Evolutionary conservation across 2,329 filamentous ascomycete genomes (phyloP), one percentile per base, ranked within the genome.

Genomic region (Colletotrichum spinosum): DNA sequence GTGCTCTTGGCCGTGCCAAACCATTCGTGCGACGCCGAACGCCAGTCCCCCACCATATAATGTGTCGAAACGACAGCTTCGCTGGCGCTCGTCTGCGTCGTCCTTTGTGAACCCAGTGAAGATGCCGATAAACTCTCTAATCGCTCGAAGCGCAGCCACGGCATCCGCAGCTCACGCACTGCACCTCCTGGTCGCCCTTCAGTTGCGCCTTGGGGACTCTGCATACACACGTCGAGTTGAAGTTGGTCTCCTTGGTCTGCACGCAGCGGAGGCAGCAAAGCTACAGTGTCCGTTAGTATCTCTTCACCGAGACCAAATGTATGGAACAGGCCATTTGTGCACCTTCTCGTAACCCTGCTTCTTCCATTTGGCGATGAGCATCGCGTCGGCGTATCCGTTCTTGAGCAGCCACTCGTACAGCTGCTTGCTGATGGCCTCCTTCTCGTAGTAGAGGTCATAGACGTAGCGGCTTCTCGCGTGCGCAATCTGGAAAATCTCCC

Each of bases 171-270:
- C 88, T 97, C 55, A 98, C 93, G 75, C 96, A 99, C 78, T 98
- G 91, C 38, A 98, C 90, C 42, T 92, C 91, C 76, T 96, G 92
- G 46, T 93, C 90, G 73, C 97, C 94, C 79, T 97, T 97, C 75
- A 99, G 80, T 77, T 97, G 88, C 38, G 93, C 90, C 75, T 92
- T 91, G 2, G 96, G 96, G 55, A 99, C 95, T 55, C 96, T 92
- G 78, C 96, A 99, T 74, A 99, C 96, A 77, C 96, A 99, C 1
- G 95, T 99, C 69, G 93, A 92, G 78, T 95, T 96, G 83, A 98
- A 99, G 79, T 99, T 99, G 37, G 96, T 99, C 84, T 99, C 96
- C 79, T 98, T 98, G n/a, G 96, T 97, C 80, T 99, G 96, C 61
- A 99, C 95, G 79, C 96, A 99, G 68, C 94, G 89, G 60, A 97